Evolutionary conservation across 176 grass and related monocot species (phyloP), one percentile per base, ranked within the genome.

Genomic region (Ampelocalamus luodianensis): DNA sequence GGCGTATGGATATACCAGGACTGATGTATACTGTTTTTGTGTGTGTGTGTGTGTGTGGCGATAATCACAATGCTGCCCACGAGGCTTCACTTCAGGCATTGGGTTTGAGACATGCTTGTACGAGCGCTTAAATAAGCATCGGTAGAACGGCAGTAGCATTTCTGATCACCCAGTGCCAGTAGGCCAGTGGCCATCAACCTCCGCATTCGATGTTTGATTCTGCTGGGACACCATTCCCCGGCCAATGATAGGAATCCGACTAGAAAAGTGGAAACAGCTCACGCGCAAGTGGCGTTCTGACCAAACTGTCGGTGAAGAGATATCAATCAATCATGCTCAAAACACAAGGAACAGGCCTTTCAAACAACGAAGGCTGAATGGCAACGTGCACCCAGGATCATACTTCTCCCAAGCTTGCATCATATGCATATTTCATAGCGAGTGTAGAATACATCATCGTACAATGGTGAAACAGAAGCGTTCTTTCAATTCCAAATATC

Each of bases 231-330:
- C 67, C 81, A 66, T 34, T 34, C 32, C 16, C 32, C 16, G 5
- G 1, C 36, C 45, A 83, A 65, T 78, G 65, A 45, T 27, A 20
- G 38, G 22, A 26, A 0, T 36, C 29, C 14, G 56, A 75, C 68
- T 26, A 43, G 18, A 15, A 8, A 59, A 65, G 64, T 5, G 68
- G 39, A 68, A 75, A 74, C 87, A 89, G 87, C 82, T 85, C 87
- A 85, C 10, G 27, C 76, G 24, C 60, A 66, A 75, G 69, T 51
- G 87, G 76, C 32, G 20, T 59, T 29, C 76, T 75, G 87, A 81
- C 39, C 59, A 24, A 74, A 80, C 13, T 76, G 77, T 85, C 82
- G 76, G 69, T 45, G 82, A 74, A 67, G 49, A 74, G 38, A 68
- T 3, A 38, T 50, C 12, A 4, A 24, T 44, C 24, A 38, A 22